A percentile compares a stretch with the other conserved stretches of the same genome.
These are phyloP conservation scores for Lycium barbarum DNA, from an alignment of 257 asterid species.

Conservation along the genomic window DNA sequence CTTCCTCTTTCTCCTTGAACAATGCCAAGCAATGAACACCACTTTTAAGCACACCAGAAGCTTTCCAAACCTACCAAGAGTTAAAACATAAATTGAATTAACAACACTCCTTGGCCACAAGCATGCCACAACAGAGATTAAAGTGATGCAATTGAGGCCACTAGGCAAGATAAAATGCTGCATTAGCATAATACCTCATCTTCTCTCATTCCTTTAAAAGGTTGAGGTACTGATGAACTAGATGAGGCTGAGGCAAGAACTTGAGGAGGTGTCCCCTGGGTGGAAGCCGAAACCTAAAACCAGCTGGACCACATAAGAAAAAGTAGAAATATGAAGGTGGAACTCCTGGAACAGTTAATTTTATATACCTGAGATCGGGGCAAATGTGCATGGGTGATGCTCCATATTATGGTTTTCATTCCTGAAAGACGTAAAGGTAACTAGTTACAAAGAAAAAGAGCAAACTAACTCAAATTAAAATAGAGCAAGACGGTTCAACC, in stretches of 20 bases:
- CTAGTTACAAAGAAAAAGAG: conserved; percentile 1
- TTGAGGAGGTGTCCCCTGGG: conserved; percentile 90
- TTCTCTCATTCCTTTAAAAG: conserved; percentile 96
- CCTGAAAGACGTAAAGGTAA: conserved; percentile 55
- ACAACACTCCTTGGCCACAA: conserved; percentile 13
- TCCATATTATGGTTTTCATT: conserved; percentile 99
- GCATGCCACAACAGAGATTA: conserved; percentile 16
- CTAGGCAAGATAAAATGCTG: conserved; percentile 19
- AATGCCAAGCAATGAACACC: conserved; percentile 98
- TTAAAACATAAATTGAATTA: neutral
- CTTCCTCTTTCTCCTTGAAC: conserved; percentile 98
- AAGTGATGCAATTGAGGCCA: conserved; percentile 11
- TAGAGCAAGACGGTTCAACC: conserved; percentile 31
- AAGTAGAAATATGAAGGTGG: conserved; percentile 28
- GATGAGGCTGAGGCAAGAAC: conserved; percentile 70
- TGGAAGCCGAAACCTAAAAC: conserved; percentile 84
- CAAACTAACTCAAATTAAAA: neutral
- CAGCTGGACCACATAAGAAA: conserved; percentile 37
- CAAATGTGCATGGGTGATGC: conserved; percentile 96
- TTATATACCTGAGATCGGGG: conserved; percentile 91
- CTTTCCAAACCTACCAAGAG: conserved; percentile 88
- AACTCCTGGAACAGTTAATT: conserved; percentile 11
- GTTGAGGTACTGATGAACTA: conserved; percentile 72
- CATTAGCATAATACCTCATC: conserved; percentile 72
- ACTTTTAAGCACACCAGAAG: conserved; percentile 95